Percentiles rank a stretch among this genome's conserved stretches.
These are phyloP conservation scores for Penicillium sp. DNA, from an alignment of 2,329 filamentous ascomycete species.

Conservation along the genomic window DNA sequence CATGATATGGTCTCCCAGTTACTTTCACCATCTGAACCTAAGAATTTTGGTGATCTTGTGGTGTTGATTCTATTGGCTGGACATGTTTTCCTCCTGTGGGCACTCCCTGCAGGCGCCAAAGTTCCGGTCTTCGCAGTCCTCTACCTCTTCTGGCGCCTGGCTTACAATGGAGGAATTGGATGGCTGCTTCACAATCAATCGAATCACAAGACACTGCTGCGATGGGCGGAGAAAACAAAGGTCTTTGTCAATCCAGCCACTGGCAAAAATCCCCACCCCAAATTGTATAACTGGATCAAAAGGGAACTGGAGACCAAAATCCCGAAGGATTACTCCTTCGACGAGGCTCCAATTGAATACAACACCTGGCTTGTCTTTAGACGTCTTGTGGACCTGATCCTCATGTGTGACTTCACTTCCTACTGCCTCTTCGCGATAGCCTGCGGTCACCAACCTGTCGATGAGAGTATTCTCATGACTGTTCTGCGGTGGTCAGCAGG, in stretches of 20 bases:
- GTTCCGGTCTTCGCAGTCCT: slow-evolving; percentile 74
- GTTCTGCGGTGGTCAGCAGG: slow-evolving; percentile 74
- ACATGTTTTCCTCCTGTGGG: slow-evolving; percentile 70
- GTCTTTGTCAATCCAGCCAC: slow-evolving; percentile 80
- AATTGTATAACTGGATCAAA: slow-evolving; percentile 79
- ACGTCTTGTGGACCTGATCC: slow-evolving; percentile 88
- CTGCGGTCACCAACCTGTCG: slow-evolving; percentile 70
- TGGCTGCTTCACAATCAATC: slow-evolving; percentile 86
- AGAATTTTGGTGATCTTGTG: slow-evolving; percentile 81
- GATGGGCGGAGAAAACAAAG: slow-evolving; percentile 79
- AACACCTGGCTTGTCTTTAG: slow-evolving; percentile 98
- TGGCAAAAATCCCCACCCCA: slow-evolving; percentile 78
- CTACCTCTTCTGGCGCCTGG: slow-evolving; percentile 88
- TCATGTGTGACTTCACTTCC: slow-evolving; percentile 98
- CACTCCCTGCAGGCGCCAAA: slow-evolving; percentile 65
- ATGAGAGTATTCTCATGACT: slow-evolving; percentile 67
- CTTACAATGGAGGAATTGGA: slow-evolving; percentile 93
- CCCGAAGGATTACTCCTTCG: slow-evolving; percentile 86
- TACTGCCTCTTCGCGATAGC: slow-evolving; percentile 95
- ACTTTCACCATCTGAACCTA: slow-evolving; percentile 87
- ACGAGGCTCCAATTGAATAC: slow-evolving; percentile 91
- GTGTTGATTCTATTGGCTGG: slow-evolving; percentile 74
- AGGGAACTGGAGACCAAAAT: slow-evolving; percentile 93
- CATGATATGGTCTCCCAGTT: slow-evolving; percentile 99
- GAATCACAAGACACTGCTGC: slow-evolving; percentile 76